These are phyloP conservation scores for Albatrellus ellisii DNA, from an alignment of 768 basidiomycete genomes.

Conservation along the genomic window DNA sequence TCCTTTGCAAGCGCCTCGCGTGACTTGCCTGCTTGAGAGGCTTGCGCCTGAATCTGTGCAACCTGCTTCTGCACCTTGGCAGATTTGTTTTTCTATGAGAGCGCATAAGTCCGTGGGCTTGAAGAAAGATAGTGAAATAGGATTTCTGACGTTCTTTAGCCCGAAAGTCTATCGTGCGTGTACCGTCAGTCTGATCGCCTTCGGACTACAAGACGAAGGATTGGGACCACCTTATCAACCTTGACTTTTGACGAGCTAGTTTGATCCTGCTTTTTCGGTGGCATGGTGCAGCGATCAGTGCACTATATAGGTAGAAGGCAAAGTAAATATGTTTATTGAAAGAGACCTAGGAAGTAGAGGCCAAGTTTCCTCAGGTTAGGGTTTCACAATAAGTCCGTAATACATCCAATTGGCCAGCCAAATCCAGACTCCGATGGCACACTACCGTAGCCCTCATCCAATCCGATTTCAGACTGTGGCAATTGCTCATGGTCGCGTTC, in stretches of 20 bases:
- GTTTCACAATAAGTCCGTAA: too few species aligned
- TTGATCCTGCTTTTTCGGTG: constrained; percentile 63
- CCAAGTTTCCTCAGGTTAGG: too few species aligned
- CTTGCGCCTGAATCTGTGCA: constrained; percentile 67
- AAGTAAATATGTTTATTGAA: too few species aligned
- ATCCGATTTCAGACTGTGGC: too few species aligned
- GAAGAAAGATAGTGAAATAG: background rate
- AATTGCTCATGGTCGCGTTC: too few species aligned
- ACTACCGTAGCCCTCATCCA: too few species aligned
- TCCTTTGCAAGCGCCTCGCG: constrained; percentile 72
- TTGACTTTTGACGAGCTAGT: constrained; percentile 54
- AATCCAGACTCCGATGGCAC: too few species aligned
- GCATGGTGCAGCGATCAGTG: constrained; percentile 32
- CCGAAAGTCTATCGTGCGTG: constrained; percentile 56
- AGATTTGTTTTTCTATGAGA: constrained; percentile 80
- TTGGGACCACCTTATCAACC: constrained; percentile 58
- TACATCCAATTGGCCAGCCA: too few species aligned
- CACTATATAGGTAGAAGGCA: background rate
- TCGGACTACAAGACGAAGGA: constrained; percentile 13
- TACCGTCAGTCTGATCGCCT: constrained; percentile 17
- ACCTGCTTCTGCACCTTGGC: constrained; percentile 85
- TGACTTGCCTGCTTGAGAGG: constrained; percentile 65
- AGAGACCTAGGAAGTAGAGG: too few species aligned
- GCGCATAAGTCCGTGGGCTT: constrained; percentile 2
- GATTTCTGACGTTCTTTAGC: constrained; percentile 62